Conservation (phyloP, 768 basidiomycete genomes). For the Leccinellum albellum region DNA sequence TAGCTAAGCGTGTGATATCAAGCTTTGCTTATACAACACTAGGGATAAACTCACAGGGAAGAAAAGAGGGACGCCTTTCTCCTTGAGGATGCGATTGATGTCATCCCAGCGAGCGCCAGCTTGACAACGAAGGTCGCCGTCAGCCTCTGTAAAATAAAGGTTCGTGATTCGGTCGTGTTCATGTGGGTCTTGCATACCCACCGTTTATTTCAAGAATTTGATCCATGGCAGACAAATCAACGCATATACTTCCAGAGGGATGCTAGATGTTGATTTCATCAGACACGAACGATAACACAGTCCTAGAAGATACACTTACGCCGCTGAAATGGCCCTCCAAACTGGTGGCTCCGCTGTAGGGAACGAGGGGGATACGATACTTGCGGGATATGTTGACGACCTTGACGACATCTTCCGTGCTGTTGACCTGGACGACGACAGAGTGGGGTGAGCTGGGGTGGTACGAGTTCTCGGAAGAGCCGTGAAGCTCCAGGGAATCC, state of each 20-base stretch:
- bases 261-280: conserved; percentile 24
- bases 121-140: conserved; percentile 75
- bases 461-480: conserved; percentile 68
- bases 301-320: conserved; percentile 34
- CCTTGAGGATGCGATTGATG: conserved; percentile 64
- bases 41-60: conserved; percentile 60
- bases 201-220: conserved; percentile 56
- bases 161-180: neutral
- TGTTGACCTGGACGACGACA: conserved; percentile 53
- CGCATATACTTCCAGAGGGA: conserved; percentile 56
- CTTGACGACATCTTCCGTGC: conserved; percentile 79
- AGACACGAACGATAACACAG: neutral
- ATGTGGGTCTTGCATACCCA: conserved; percentile 25
- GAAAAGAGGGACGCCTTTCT: conserved; percentile 72
- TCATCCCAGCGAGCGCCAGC: conserved; percentile 77
- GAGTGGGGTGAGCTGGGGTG: conserved; percentile 57
- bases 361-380: conserved; percentile 70
- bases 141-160: conserved; percentile 44
- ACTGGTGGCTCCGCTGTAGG: conserved; percentile 83
- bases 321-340: conserved; percentile 85
- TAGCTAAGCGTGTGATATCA: conserved; percentile 38
- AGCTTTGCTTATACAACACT: neutral
- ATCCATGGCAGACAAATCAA: conserved; percentile 68
- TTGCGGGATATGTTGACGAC: conserved; percentile 74
- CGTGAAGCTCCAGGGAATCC: conserved; percentile 49